A percentile compares a stretch with the other conserved stretches of the same genome.
These are phyloP conservation scores for Arabidopsis hybrid DNA, from an alignment of 441 rosid genomes.

Conservation along the genomic window DNA sequence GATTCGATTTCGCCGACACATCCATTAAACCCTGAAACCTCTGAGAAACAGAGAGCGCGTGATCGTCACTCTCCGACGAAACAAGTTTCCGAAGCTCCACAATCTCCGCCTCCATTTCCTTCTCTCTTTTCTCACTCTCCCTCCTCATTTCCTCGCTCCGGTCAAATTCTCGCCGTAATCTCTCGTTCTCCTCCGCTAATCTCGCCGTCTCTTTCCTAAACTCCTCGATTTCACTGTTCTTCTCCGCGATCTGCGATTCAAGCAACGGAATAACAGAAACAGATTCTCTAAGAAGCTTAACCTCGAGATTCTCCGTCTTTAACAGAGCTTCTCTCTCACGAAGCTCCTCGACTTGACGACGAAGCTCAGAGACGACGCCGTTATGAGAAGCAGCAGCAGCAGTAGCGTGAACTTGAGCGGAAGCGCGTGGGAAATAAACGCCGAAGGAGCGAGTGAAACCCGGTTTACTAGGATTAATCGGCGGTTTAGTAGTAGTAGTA, in stretches of 20 bases:
- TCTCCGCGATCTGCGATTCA: conserved; percentile 57
- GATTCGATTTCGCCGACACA: conserved; percentile 58
- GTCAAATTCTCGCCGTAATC: conserved; percentile 48
- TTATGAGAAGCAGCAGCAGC: conserved; percentile 74
- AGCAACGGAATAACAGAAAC: conserved; percentile 77
- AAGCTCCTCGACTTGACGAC: conserved; percentile 78
- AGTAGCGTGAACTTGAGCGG: conserved; percentile 62
- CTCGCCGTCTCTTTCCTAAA: conserved; percentile 46
- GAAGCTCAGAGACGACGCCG: conserved; percentile 58
- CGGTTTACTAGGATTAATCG: conserved; percentile 41
- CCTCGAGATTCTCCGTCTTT: conserved; percentile 76
- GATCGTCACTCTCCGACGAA: conserved; percentile 54
- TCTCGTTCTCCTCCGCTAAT: conserved; percentile 58
- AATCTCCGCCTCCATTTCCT: conserved; percentile 59
- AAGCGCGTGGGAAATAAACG: conserved; percentile 88
- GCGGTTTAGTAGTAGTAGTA: conserved; percentile 46
- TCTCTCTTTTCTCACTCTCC: conserved; percentile 55
- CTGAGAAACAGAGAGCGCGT: conserved; percentile 61
- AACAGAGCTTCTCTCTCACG: conserved; percentile 70
- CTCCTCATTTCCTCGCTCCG: conserved; percentile 45
- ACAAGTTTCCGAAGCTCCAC: conserved; percentile 55
- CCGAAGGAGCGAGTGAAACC: conserved; percentile 80
- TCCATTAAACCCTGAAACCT: conserved; percentile 74
- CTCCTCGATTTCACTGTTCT: conserved; percentile 50
- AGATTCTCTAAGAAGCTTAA: conserved; percentile 69